Base-by-base conservation (phyloP, 331 rosid genomes). In the Phaseolus coccineus region DNA sequence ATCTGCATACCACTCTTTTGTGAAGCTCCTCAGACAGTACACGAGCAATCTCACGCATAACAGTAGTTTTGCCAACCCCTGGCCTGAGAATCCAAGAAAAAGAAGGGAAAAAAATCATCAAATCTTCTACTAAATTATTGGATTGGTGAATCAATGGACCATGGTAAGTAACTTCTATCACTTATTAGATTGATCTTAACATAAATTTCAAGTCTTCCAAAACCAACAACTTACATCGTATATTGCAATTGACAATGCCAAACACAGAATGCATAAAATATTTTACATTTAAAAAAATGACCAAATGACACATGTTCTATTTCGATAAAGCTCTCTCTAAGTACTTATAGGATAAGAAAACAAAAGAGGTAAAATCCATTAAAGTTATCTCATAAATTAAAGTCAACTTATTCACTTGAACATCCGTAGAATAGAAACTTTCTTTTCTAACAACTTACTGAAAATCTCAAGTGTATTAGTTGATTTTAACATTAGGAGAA, bases 11-110 rank as follows among this genome's bases (percentile, higher is more conserved):
- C 92, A 90, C 95, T 88, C 95, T 87, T 81, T 88, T 90, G 84
- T 77, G 86, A 85, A 88, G 86, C 59, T 88, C 87, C 69, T 88
- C 95, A 2, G 92, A 80, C 80, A 90, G 64, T 22, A 88, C 88
- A 12, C 84, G 85, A 48, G 95, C 92, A 72, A 88, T 90, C 87
- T 90, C 95, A 69, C 95, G 80, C 87, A 88, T 82, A 59, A 88
- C 91, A 46, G 92, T 87, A 63, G 95, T 90, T 86, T 90, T 90
- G 66, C 95, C 95, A 72, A 90, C 92, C 73, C 95, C 95, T 78
- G 95, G 92, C 80, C 92, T 90, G 75, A 51, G 59, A 88, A 81
- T 64, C 66, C 68, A 69, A 74, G 46, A 47, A 16, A 56, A 55
- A 58, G 31, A 27, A 25, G 1, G 66, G 24, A 10, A 66, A 27